A percentile compares a stretch with the other conserved stretches of the same genome.
Conservation (phyloP, 2,329 filamentous ascomycete genomes). For the Paramyrothecium sp. region DNA sequence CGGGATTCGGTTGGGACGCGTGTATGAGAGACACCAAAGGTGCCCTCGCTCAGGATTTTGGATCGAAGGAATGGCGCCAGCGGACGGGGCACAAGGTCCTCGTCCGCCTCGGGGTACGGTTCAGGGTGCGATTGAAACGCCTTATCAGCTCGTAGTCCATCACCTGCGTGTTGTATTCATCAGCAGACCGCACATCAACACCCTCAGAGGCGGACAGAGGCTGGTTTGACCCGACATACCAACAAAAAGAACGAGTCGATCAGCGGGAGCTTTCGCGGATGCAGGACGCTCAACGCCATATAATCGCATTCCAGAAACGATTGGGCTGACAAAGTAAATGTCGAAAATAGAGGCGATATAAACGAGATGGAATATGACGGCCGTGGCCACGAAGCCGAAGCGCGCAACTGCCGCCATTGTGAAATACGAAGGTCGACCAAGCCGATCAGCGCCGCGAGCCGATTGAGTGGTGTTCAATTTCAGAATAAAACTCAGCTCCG, state of each 20-base stretch:
- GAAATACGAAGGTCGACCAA: constrained; percentile 3
- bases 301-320: constrained; percentile 91
- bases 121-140: constrained; percentile 92
- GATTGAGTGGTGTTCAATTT: background rate
- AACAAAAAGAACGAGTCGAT: constrained; percentile 89
- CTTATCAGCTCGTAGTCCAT: constrained; percentile 95
- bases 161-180: constrained; percentile 49
- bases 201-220: background rate
- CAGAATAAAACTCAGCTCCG: background rate
- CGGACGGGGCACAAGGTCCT: constrained; percentile 70
- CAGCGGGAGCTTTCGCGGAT: constrained; percentile 70
- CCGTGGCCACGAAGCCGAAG: constrained; percentile 81
- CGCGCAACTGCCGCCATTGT: constrained; percentile 60
- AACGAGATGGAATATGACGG: constrained; percentile 87
- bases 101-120: constrained; percentile 67
- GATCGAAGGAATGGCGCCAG: constrained; percentile 91
- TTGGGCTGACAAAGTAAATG: constrained; percentile 97
- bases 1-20: constrained; percentile 95
- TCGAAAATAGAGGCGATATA: constrained; percentile 98
- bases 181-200: constrained; percentile 4
- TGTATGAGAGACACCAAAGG: constrained; percentile 96
- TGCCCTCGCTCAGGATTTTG: constrained; percentile 82
- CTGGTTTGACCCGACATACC: constrained; percentile 49
- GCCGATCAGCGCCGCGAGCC: background rate
- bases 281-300: constrained; percentile 66